Evolutionary conservation across 139 green algal genomes (phyloP).

Genomic region (Chlamydomonas sp.): DNA sequence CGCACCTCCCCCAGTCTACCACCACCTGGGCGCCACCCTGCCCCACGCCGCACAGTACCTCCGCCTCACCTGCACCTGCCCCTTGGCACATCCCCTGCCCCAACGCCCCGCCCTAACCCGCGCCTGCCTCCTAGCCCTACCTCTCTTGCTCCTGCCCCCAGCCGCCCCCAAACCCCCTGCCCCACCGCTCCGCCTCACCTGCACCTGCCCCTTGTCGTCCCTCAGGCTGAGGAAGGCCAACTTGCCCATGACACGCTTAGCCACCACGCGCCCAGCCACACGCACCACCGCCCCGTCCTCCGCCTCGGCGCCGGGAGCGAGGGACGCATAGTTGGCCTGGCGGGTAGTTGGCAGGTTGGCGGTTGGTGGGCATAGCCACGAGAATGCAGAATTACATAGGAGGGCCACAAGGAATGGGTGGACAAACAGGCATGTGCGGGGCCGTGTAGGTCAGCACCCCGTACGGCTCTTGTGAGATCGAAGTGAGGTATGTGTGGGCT

Average conservation of each 20-base stretch:
- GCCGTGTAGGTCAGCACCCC: too few relatives aligned
- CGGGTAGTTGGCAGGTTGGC: background rate
- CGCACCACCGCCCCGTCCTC: constrained; percentile 49
- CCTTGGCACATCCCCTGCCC: too few relatives aligned
- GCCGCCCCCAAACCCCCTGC: background rate
- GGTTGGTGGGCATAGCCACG: too few relatives aligned
- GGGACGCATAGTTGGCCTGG: constrained; percentile 60
- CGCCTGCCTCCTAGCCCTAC: background rate
- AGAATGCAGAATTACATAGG: background rate
- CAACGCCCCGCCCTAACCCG: background rate
- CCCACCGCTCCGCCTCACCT: constrained; percentile 56
- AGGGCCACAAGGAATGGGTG: too few relatives aligned
- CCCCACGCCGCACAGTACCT: too few relatives aligned
- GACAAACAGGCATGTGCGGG: too few relatives aligned
- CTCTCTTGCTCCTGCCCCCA: background rate
- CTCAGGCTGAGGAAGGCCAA: constrained; percentile 93
- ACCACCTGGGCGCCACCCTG: background rate
- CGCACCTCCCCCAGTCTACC: background rate
- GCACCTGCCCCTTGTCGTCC: constrained; percentile 89
- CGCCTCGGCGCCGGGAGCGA: constrained; percentile 73
- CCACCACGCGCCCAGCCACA: constrained; percentile 92
- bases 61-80: too few relatives aligned
- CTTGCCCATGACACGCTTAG: constrained; percentile 95
- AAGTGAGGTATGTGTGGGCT: background rate
- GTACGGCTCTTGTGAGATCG: too few relatives aligned